Base-by-base conservation (phyloP, 1,139 yeast species). In the Geotrichum citri-aurantii region DNA sequence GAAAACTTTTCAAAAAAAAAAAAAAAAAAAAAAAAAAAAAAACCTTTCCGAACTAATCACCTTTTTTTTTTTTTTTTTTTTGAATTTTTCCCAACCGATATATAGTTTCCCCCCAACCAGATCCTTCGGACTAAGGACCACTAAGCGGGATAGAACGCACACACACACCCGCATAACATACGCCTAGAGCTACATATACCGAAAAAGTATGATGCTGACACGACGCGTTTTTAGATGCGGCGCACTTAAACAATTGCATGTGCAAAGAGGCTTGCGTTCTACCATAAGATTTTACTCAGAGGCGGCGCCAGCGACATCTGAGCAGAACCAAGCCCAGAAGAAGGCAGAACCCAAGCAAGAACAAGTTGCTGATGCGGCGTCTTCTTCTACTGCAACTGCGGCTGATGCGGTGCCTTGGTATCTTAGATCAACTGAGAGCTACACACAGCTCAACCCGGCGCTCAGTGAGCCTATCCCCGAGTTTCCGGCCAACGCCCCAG, bases 401-500 rank as follows among this genome's bases (percentile, higher is more conserved):
- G 3, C 53, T 29, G 47, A 33, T 12, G 57, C 57, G 21, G 62
- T 65, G 14, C 71, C 72, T 2, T 67, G 73, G 72, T 69, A 69
- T 50, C 58, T 69, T 53, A 59, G 71, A 49, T 31, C 48, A 6
- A 54, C 64, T 37, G 65, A 64, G 14, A 68, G 64, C 21, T 63
- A 60, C 4, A 59, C 59, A 2, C 55, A 47, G n/a, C 59, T 63
- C 11, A 65, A 62, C 7, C 59, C 60, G n/a, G 58, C 61, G 19
- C 57, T 60, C 11, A 57, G 61, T 6, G 72, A 67, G 48, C 68
- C 69, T 21, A 54, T 66, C 47, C 70, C 68, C 27, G 68, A 52
- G 67, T 63, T 86, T 5, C 96, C 97, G 0, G 64, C 62, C 0
- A 66, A 76, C 52, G 73, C 88, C 0, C 96, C 96, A 0, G 68